Evolutionary conservation across 2,329 filamentous ascomycete genomes (phyloP).

Genomic region (Apiospora arundinis): DNA sequence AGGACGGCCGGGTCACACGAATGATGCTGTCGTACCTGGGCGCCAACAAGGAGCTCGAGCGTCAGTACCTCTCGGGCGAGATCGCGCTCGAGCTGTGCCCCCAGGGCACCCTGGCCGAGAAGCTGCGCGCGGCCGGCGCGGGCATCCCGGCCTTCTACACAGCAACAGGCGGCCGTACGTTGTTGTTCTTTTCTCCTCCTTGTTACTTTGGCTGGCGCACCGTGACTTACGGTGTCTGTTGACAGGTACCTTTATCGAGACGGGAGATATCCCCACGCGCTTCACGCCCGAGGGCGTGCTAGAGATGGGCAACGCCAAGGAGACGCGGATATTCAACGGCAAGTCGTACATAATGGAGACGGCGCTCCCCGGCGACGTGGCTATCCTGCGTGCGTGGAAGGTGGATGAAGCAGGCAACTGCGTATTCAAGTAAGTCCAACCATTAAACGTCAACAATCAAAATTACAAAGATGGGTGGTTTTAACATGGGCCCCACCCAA

Average conservation of each 20-base stretch:
- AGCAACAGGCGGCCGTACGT: constrained; percentile 71
- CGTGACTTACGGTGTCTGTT: not conserved
- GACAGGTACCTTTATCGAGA: constrained; percentile 68
- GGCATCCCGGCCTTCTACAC: constrained; percentile 85
- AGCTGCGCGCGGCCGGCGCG: constrained; percentile 74
- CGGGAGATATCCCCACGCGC: constrained; percentile 70
- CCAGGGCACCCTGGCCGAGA: constrained; percentile 76
- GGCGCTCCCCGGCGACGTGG: constrained; percentile 76
- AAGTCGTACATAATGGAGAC: constrained; percentile 80
- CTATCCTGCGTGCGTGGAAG: constrained; percentile 78
- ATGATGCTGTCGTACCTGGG: constrained; percentile 80
- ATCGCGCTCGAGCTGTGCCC: constrained; percentile 79
- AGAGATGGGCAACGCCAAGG: constrained; percentile 69
- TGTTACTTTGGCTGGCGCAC: too few species aligned
- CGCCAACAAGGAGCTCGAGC: constrained; percentile 77
- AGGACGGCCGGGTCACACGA: constrained; percentile 72
- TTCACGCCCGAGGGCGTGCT: constrained; percentile 66
- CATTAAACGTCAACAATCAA: not conserved
- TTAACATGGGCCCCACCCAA: constrained; percentile 38
- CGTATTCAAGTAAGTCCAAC: constrained; percentile 66
- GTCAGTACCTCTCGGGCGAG: constrained; percentile 76
- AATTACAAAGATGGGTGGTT: not conserved
- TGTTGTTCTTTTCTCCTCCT: not conserved
- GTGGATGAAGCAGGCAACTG: constrained; percentile 80
- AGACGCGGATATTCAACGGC: constrained; percentile 76